phyloP scores from a whole-genome alignment of 129 eudicot species.

The Apium graveolens region DNA sequence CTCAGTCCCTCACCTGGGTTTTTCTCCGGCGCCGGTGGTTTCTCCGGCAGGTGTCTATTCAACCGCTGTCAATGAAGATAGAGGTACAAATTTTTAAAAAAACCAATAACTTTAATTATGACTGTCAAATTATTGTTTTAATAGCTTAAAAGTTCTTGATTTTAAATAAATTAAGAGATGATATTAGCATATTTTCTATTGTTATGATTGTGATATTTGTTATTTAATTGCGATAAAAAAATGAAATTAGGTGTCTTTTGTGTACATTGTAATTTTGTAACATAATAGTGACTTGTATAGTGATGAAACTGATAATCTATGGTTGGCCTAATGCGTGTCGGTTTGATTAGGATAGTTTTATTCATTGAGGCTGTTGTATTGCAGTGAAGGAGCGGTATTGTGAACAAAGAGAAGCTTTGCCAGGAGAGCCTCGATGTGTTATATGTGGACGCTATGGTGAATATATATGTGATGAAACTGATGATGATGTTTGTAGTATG shows the following conservation, averaged over 20 bases:
- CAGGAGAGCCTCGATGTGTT: slow-evolving; percentile 77
- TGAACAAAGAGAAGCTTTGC: slow-evolving; percentile 92
- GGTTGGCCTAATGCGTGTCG: background rate
- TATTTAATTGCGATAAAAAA: background rate
- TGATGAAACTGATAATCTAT: background rate
- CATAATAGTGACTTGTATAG: background rate
- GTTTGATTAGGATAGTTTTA: background rate
- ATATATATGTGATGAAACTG: slow-evolving; percentile 93
- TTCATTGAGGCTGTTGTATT: slow-evolving; percentile 6
- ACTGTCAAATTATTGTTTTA: background rate
- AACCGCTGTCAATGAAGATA: background rate
- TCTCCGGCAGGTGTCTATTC: background rate
- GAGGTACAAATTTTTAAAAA: background rate
- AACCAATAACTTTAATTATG: background rate
- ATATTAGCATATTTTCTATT: background rate
- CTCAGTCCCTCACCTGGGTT: background rate
- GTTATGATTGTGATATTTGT: background rate
- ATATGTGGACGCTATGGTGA: slow-evolving; percentile 94
- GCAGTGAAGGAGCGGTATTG: slow-evolving; percentile 64
- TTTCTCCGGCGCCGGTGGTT: background rate
- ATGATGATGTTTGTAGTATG: slow-evolving; percentile 93
- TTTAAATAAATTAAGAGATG: background rate
- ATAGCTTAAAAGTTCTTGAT: background rate
- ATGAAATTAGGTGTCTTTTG: background rate
- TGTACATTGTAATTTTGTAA: background rate